Evolutionary conservation across 805 yeast genomes (phyloP), one percentile per base, ranked within the genome.

Genomic region (Yarrowia porcina): DNA sequence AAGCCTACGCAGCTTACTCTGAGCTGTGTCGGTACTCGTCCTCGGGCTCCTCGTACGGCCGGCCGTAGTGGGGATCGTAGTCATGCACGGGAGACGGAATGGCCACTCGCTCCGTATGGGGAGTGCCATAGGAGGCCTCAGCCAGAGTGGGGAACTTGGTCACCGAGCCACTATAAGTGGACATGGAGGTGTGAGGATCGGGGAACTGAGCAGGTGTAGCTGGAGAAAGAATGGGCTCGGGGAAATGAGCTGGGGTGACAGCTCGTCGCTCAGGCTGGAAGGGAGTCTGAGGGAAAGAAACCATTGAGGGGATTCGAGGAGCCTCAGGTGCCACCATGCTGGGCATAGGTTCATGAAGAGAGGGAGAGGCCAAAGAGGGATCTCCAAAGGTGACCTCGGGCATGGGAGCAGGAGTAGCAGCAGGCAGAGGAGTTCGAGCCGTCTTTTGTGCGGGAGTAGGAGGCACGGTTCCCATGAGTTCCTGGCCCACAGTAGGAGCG

Each of bases 61-160:
- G 56, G 28, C 56, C 56, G 30, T 49, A 49, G 39, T 49, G 56
- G 23, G 56, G 56, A n/a, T 49, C 56, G 56, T 49, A 49, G 56
- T 49, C 56, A 13, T 49, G 56, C 7, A 49, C n/a, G 56, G 56
- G 56, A 20, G 38, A 32, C 17, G 56, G 56, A 20, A 49, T 49
- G 10, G 56, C 32, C 39, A 49, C 56, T 33, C 56, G 56, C 39
- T 49, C 56, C 15, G 20, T 21, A 15, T 32, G 39, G 30, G 56
- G 56, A 21, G 56, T 33, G 9, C 39, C 39, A 23, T 49, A 49
- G 6, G 56, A 32, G 39, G 56, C 56, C 30, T 49, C 56, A 9
- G 56, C 30, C 28, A 49, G 39, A 21, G 56, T 49, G 15, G 56
- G 56, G 56, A 49, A 49, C 56, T 33, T 32, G 28, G 56, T 32